Conservation (phyloP, 73 alveolate species). For the Uronychia binucleata region DNA sequence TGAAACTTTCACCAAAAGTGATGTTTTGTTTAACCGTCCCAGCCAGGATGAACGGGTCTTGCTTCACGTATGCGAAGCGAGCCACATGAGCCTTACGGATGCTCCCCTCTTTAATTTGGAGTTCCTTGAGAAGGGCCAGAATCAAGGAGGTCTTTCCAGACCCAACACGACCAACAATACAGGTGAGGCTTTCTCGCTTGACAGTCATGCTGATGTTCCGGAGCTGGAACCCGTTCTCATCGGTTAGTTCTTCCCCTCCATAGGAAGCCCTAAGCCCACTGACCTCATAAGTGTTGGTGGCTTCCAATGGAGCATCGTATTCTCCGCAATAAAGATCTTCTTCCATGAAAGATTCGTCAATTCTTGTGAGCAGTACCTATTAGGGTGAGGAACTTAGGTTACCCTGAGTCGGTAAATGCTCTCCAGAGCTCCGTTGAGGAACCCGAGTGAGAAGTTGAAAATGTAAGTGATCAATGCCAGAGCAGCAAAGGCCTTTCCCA, state of each 20-base stretch:
- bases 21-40: slow-evolving; percentile 82
- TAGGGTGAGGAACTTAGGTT: neutral
- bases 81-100: neutral
- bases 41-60: slow-evolving; percentile 77
- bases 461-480: slow-evolving; percentile 33
- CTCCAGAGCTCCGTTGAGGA: slow-evolving; percentile 32
- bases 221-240: neutral
- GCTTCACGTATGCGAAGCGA: slow-evolving; percentile 65
- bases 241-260: neutral
- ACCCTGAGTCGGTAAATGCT: slow-evolving; percentile 20
- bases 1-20: slow-evolving; percentile 50
- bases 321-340: neutral
- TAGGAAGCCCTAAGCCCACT: neutral
- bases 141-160: slow-evolving; percentile 26
- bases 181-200: slow-evolving; percentile 73
- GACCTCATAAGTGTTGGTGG: neutral
- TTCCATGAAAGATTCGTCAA: neutral
- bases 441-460: slow-evolving; percentile 24
- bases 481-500: slow-evolving; percentile 43
- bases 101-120: neutral
- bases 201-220: neutral
- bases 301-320: neutral
- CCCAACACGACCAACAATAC: slow-evolving; percentile 89
- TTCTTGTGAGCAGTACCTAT: neutral
- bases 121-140: slow-evolving; percentile 8